These are phyloP conservation scores for Gillenia trifoliata DNA, from an alignment of 306 rosid species.

Conservation along the genomic window DNA sequence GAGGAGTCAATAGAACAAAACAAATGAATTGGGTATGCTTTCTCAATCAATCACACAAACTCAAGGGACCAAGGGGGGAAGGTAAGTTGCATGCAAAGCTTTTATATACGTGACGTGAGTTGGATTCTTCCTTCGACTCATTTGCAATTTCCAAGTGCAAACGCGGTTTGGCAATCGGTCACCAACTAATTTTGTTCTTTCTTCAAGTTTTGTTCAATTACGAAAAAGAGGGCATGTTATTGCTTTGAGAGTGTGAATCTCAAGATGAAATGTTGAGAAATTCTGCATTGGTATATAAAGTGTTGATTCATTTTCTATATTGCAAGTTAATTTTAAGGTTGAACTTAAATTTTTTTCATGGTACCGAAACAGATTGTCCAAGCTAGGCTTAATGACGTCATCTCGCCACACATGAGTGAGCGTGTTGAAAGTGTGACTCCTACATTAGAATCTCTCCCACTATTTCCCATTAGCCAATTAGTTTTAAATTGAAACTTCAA, in stretches of 20 bases:
- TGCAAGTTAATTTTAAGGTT: no score
- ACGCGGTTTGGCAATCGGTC: background rate
- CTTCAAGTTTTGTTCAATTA: background rate
- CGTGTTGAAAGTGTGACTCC: background rate
- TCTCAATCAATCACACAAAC: constrained; percentile 26
- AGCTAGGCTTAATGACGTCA: no score
- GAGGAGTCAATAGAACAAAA: constrained; percentile 1
- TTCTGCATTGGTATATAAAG: background rate
- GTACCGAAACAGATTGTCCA: background rate
- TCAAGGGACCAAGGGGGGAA: background rate
- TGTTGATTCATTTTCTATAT: no score
- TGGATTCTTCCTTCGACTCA: background rate
- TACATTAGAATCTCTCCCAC: background rate
- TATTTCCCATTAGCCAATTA: no score
- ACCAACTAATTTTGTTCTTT: background rate
- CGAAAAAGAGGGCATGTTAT: no score
- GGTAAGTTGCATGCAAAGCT: background rate
- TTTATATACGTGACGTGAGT: constrained; percentile 7
- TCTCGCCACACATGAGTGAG: background rate
- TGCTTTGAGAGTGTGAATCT: background rate
- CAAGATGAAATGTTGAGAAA: background rate
- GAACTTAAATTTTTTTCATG: no score
- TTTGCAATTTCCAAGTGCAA: background rate
- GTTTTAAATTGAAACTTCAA: background rate
- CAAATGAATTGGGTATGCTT: constrained; percentile 27